Evolutionary conservation across 192 early-diverging fungal genomes (phyloP).

Genomic region (Coemansia sp.): DNA sequence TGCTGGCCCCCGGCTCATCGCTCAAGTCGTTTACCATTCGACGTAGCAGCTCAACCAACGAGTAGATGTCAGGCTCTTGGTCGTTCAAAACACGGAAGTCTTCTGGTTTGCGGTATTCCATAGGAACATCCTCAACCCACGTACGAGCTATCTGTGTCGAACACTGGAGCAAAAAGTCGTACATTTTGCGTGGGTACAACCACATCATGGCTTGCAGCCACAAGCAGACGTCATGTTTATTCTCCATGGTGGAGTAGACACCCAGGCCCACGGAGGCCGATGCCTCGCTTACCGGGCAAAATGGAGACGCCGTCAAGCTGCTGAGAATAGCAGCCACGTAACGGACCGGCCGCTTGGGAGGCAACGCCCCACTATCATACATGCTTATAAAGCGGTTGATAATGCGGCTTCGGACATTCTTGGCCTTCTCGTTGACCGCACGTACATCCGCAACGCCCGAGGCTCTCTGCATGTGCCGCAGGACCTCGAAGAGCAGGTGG

Average conservation of each 20-base stretch:
- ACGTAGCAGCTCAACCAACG: conserved; percentile 10
- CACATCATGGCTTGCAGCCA: conserved; percentile 52
- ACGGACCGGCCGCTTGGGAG: conserved; percentile 28
- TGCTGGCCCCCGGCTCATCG: neutral
- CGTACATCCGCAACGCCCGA: conserved; percentile 28
- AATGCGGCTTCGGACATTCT: conserved; percentile 44
- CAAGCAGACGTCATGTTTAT: conserved; percentile 39
- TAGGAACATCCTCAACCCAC: conserved; percentile 1
- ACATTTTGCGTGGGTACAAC: conserved; percentile 39
- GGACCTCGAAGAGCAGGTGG: conserved; percentile 30
- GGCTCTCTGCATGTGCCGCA: conserved; percentile 36
- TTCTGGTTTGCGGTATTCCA: neutral
- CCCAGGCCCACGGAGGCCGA: neutral
- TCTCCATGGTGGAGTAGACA: conserved; percentile 12
- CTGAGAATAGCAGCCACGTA: conserved; percentile 37
- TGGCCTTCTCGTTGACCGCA: conserved; percentile 47
- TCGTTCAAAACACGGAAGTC: conserved; percentile 5
- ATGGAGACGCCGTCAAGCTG: conserved; percentile 29
- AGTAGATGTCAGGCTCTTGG: conserved; percentile 4
- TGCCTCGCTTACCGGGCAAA: conserved; percentile 15
- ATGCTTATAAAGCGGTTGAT: conserved; percentile 42
- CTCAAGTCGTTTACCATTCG: conserved; percentile 8
- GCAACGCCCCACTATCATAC: conserved; percentile 22
- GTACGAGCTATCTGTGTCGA: conserved; percentile 19
- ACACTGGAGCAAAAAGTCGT: conserved; percentile 38